Evolutionary conservation across 2,329 filamentous ascomycete species (phyloP).

Genomic region (Ploettnerulaceae sp.): DNA sequence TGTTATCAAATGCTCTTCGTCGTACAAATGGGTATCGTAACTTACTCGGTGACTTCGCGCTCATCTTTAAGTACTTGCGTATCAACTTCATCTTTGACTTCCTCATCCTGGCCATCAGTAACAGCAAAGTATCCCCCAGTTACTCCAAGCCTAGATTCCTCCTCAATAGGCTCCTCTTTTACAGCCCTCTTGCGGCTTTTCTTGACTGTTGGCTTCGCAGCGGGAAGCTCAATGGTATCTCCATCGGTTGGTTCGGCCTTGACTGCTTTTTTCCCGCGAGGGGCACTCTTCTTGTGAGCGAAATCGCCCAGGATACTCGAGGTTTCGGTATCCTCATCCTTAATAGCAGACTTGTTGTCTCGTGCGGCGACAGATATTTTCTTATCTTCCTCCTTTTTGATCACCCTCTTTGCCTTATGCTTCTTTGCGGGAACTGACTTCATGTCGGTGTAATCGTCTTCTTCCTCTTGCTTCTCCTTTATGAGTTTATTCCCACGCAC

Average conservation of each 20-base stretch:
- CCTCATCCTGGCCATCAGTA: not conserved
- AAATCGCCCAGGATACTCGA: slow-evolving; percentile 6
- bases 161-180: slow-evolving; percentile 14
- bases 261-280: slow-evolving; percentile 16
- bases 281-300: slow-evolving; percentile 15
- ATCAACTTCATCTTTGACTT: not conserved
- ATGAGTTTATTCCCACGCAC: slow-evolving; percentile 29
- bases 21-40: not conserved
- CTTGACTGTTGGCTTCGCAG: slow-evolving; percentile 7
- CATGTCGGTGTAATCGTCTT: not conserved
- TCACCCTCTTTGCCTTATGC: slow-evolving; percentile 35
- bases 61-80: not conserved
- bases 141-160: slow-evolving; percentile 4
- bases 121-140: slow-evolving; percentile 2
- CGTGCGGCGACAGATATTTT: not conserved
- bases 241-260: slow-evolving; percentile 20
- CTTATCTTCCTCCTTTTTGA: slow-evolving; percentile 24
- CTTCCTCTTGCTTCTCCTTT: slow-evolving; percentile 15
- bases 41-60: not conserved
- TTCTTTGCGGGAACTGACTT: slow-evolving; percentile 11
- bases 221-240: not conserved
- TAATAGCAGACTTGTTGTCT: slow-evolving; percentile 23
- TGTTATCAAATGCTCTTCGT: not conserved
- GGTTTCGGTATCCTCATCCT: slow-evolving; percentile 17
- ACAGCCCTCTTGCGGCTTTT: slow-evolving; percentile 23